Percentiles rank a stretch among this genome's conserved stretches.
These are phyloP conservation scores for Fraxinus dipetala DNA, from an alignment of 305 asterid species.

Conservation along the genomic window DNA sequence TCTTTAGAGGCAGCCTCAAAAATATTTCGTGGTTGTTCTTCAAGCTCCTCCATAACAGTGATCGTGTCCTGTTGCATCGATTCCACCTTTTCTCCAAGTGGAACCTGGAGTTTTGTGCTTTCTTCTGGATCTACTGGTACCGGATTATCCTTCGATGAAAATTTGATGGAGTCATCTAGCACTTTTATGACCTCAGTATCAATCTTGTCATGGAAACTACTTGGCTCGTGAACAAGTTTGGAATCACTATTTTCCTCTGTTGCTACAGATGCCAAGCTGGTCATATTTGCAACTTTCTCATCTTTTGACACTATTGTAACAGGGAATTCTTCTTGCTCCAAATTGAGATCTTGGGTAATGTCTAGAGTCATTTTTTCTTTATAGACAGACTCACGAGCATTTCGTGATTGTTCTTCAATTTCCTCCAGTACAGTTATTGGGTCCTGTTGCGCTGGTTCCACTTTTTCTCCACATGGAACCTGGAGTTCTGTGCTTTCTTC, in stretches of 20 bases:
- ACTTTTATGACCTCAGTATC: slow-evolving; percentile 23
- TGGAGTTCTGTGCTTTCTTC: slow-evolving; percentile 19
- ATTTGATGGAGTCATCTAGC: slow-evolving; percentile 19
- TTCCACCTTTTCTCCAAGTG: slow-evolving; percentile 23
- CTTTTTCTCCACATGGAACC: slow-evolving; percentile 25
- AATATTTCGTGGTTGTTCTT: slow-evolving; percentile 22
- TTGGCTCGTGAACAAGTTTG: slow-evolving; percentile 14
- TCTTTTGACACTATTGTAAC: slow-evolving; percentile 29
- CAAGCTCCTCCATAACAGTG: slow-evolving; percentile 12
- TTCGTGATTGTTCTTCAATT: slow-evolving; percentile 13
- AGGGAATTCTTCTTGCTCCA: slow-evolving; percentile 26
- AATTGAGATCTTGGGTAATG: slow-evolving; percentile 20
- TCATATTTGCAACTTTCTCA: slow-evolving; percentile 22
- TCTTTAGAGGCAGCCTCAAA: slow-evolving; percentile 30
- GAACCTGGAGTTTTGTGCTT: slow-evolving; percentile 23
- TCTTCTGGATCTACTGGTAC: slow-evolving; percentile 21
- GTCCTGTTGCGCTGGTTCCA: slow-evolving; percentile 18
- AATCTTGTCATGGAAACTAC: slow-evolving; percentile 18
- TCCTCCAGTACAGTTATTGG: slow-evolving; percentile 12
- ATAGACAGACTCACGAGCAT: slow-evolving; percentile 22
- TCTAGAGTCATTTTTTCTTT: slow-evolving; percentile 17
- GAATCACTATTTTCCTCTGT: slow-evolving; percentile 20
- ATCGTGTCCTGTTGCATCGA: slow-evolving; percentile 15
- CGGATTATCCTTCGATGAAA: slow-evolving; percentile 22
- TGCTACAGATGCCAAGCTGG: slow-evolving; percentile 32